Evolutionary conservation across 495 filamentous ascomycete genomes (phyloP).

Genomic region (Lichenothelia convexa): DNA sequence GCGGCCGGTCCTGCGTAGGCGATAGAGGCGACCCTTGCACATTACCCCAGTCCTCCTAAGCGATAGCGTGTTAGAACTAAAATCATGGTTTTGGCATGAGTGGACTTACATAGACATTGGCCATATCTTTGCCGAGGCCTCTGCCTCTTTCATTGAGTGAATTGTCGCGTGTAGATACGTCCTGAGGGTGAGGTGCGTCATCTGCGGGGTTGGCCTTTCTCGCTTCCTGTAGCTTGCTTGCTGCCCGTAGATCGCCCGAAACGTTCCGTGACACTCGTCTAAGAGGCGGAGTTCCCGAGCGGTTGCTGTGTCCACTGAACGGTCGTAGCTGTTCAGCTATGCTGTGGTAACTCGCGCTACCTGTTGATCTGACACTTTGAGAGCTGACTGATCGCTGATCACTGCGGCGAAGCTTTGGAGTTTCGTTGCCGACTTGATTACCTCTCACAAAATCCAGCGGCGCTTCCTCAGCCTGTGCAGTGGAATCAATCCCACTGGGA

Average conservation of each 20-base stretch:
- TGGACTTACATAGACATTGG: constrained; percentile 91
- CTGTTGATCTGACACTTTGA: constrained; percentile 31
- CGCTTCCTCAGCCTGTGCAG: constrained; percentile 25
- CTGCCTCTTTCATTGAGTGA: constrained; percentile 79
- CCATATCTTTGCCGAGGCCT: constrained; percentile 64
- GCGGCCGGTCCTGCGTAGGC: constrained; percentile 59
- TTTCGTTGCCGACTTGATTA: no score
- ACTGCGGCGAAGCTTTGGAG: constrained; percentile 12
- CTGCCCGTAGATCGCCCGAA: constrained; percentile 65
- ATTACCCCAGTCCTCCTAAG: constrained; percentile 93
- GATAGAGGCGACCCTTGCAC: constrained; percentile 79
- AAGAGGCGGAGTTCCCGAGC: constrained; percentile 43
- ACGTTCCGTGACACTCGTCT: constrained; percentile 53
- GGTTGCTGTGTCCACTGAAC: constrained; percentile 37
- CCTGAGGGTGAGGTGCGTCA: constrained; percentile 42
- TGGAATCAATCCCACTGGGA: constrained; percentile 33
- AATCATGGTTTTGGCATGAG: no score
- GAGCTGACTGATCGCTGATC: constrained; percentile 16
- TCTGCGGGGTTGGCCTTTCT: constrained; percentile 5
- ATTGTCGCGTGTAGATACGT: no score
- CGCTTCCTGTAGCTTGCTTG: constrained; percentile 29
- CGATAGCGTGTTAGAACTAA: no score
- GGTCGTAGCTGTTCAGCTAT: constrained; percentile 43
- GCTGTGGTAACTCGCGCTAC: constrained; percentile 22
- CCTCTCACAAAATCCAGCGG: no score